These are phyloP conservation scores for Rhododendron henanense DNA, from an alignment of 148 eudicot species.

Conservation along the genomic window DNA sequence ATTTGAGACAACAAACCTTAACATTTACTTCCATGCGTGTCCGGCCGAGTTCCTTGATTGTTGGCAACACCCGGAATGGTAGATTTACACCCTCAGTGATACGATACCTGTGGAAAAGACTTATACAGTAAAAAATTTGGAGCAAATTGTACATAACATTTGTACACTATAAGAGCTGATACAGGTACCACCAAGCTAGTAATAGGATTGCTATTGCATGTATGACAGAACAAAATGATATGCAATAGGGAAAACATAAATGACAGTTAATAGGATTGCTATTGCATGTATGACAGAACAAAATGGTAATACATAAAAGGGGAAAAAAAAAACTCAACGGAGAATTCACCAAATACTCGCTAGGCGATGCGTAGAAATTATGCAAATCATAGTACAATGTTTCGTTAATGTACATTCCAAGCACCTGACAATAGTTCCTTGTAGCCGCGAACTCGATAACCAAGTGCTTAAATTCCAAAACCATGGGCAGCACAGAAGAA, in stretches of 20 bases:
- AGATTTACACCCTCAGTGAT: conserved; percentile 99
- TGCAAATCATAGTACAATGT: neutral
- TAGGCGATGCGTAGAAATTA: neutral
- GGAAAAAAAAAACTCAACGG: neutral
- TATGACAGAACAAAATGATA: neutral
- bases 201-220: neutral
- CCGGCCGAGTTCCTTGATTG: conserved; percentile 95
- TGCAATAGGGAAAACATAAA: neutral
- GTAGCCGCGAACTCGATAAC: neutral
- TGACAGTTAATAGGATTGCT: neutral
- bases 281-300: neutral
- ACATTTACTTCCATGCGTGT: conserved; percentile 99
- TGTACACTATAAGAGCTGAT: neutral
- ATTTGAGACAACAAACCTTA: conserved; percentile 55
- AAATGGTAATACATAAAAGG: neutral
- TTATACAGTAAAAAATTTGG: neutral
- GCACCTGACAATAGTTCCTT: neutral
- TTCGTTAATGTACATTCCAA: neutral
- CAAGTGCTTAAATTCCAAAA: neutral
- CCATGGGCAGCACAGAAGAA: neutral
- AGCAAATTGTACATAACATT: neutral
- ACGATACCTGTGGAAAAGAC: conserved; percentile 58
- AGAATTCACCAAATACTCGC: neutral
- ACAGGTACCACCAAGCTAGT: neutral
- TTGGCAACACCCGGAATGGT: conserved; percentile 95